Evolutionary conservation across 768 basidiomycete species (phyloP).

Genomic region (Cyclocybe cylindracea): DNA sequence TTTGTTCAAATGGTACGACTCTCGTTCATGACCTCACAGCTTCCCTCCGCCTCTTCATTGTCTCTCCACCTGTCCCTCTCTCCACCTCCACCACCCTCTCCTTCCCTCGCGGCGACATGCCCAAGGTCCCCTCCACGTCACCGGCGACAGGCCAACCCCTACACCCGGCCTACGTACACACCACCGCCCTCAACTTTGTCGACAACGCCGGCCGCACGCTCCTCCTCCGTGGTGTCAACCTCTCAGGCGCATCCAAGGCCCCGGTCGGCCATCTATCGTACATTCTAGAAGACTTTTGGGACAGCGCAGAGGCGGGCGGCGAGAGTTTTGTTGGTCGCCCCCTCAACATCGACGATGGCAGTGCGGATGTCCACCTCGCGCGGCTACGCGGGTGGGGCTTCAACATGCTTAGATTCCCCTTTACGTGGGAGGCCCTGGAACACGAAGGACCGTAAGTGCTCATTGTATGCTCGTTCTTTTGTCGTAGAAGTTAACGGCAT

Average conservation of each 20-base stretch:
- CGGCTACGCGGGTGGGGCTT: conserved; percentile 94
- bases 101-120: conserved; percentile 38
- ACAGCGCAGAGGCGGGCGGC: conserved; percentile 56
- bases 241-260: conserved; percentile 87
- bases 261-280: conserved; percentile 73
- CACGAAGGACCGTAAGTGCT: conserved; percentile 89
- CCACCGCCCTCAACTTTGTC: conserved; percentile 67
- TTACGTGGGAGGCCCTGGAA: conserved; percentile 96
- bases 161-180: conserved; percentile 59
- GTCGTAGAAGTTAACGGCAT: conserved; percentile 8
- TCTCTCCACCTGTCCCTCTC: too few relatives aligned
- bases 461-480: conserved; percentile 1
- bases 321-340: conserved; percentile 77
- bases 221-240: conserved; percentile 91
- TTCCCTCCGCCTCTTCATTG: too few relatives aligned
- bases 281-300: conserved; percentile 79
- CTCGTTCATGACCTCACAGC: too few relatives aligned
- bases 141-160: conserved; percentile 56
- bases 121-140: conserved; percentile 54
- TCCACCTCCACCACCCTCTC: not conserved
- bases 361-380: conserved; percentile 82
- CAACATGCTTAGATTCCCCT: conserved; percentile 78
- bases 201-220: conserved; percentile 75
- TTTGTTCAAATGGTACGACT: too few relatives aligned
- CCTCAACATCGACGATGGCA: conserved; percentile 81